phyloP scores from a whole-genome alignment of 2,329 filamentous ascomycete genomes.

The Microdochium trichocladiopsis region DNA sequence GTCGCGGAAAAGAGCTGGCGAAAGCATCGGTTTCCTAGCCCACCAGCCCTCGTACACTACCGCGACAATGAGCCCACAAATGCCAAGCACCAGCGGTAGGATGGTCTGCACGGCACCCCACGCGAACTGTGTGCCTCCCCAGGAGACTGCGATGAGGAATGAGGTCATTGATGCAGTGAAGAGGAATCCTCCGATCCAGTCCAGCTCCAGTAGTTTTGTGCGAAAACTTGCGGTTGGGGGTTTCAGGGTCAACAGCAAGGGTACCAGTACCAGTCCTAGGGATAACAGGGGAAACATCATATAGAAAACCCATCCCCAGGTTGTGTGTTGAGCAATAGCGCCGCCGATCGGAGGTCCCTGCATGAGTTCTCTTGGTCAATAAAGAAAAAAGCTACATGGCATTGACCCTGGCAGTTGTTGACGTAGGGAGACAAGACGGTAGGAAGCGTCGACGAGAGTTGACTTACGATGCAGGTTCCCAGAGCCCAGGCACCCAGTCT shows the following conservation, averaged over 20 bases:
- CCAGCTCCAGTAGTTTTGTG: constrained; percentile 29
- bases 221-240: constrained; percentile 20
- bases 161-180: constrained; percentile 34
- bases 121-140: constrained; percentile 33
- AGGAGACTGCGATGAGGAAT: constrained; percentile 39
- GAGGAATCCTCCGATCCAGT: constrained; percentile 36
- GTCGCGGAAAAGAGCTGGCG: constrained; percentile 19
- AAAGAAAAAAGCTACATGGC: too few species aligned
- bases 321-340: constrained; percentile 22
- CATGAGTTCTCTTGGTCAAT: neutral
- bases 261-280: constrained; percentile 27
- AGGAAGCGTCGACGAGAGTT: too few species aligned
- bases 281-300: constrained; percentile 36
- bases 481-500: constrained; percentile 28
- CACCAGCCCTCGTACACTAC: constrained; percentile 26
- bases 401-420: too few species aligned
- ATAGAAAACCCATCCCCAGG: constrained; percentile 43
- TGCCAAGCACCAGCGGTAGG: constrained; percentile 33
- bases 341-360: constrained; percentile 28
- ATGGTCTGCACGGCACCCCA: constrained; percentile 34
- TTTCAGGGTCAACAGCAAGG: constrained; percentile 33
- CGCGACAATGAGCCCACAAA: constrained; percentile 28
- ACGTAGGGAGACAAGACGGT: too few species aligned
- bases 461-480: constrained; percentile 26
- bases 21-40: constrained; percentile 23